Base-by-base conservation (phyloP, 345 rosid species). In the Trapa bicornis region DNA sequence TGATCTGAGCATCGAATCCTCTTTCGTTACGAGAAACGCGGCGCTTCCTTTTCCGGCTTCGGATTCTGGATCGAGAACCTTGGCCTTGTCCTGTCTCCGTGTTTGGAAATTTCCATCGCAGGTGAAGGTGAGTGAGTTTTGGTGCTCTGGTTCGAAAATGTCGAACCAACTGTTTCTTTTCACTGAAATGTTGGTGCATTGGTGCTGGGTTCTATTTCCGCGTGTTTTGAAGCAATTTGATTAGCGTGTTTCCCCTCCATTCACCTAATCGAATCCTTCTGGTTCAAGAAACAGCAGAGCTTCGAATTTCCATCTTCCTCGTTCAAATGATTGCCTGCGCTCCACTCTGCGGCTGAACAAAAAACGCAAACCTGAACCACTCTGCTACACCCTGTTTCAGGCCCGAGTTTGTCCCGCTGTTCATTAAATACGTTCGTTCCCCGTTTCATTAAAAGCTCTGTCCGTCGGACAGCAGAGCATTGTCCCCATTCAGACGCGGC, bases 21-120 rank as follows among this genome's bases (percentile, higher is more conserved):
- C 67, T 56, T 32, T 14, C 53, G 66, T 36, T 47, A 65, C 78
- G 79, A 35, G 69, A 71, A 70, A 64, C 56, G 72, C 73, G 77
- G 77, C 75, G 72, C 81, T 75, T 72, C 78, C 42, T 0, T 56
- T 56, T 22, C 62, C 62, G 37, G 37, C 0, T 32, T 32, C 38
- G 38, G 62, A 32, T 32, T 58, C 62, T 11, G 37, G 33, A 2
- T 29, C 38, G 62, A 35, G 36, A 7, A 29, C 14, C 36, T 29
- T 15, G 1, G 16, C 3, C 62, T 58, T 29, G 62, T 33, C 38
- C 12, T 9, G 8, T 45, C 47, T 45, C 47, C 47, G 12, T 5
- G 47, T 45, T 45, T 2, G 5, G 47, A 45, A 45, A 45, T 45
- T 1, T 45, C 10, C 47, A 12, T 12, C 9, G 47, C 47, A 1